Base-by-base conservation (phyloP, 306 rosid species). In the Cucurbita ficifolia region DNA sequence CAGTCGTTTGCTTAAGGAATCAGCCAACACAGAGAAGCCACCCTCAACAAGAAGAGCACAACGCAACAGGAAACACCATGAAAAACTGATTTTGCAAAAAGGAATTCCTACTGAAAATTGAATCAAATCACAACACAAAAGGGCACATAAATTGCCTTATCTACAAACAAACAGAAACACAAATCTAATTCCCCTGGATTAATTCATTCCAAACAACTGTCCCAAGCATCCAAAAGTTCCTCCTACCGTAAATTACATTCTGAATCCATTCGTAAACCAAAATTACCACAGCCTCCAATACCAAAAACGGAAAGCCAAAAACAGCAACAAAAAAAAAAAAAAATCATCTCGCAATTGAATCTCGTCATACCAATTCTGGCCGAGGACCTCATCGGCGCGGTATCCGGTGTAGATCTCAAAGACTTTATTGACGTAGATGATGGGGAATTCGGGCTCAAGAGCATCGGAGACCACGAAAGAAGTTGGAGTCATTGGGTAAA, bases 401-500 rank as follows among this genome's bases (percentile, higher is more conserved):
- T 91, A 95, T 0, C 99, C 99, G 5, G 97, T 95, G 83, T 78
- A 84, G 74, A 78, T 77, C 90, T 95, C 97, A 57, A 95, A 95
- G 67, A 95, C 92, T 51, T 91, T 91, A 84, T 95, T 95, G 56
- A 95, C 96, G 76, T 95, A 95, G 51, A 95, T 95, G 75, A 95
- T 76, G 7, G 99, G 99, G 70, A 82, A 85, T 84, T 95, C 99
- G 14, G 90, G 82, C 75, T 95, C 99, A 11, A 91, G 86, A 24
- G 97, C 97, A 84, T 95, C 99, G 10, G 91, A 87, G 5, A 95
- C 97, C 4, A 95, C 97, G 79, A 91, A 88, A 9, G 99, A 89
- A 2, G 92, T 88, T 7, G 97, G 96, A 0, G 84, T 77, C 54
- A 87, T 81, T 38, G 99, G 99, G 80, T 85, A 85, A 75, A 73